Evolutionary conservation across 1,284 basidiomycete genomes (phyloP).

Genomic region (Psilocybe mexicana): DNA sequence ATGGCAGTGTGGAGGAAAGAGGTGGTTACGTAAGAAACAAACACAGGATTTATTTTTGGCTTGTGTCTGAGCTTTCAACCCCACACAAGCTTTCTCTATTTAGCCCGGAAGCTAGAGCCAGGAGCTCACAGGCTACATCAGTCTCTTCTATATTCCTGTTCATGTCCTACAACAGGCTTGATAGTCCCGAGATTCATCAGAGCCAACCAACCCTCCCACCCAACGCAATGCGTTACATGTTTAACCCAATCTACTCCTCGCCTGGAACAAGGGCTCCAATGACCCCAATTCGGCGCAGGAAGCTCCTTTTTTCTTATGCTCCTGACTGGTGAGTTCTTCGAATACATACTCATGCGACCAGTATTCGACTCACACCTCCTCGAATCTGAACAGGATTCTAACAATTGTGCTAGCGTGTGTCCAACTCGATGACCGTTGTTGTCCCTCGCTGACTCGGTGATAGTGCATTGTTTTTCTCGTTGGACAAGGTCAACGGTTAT

Average conservation of each 20-base stretch:
- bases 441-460: slow-evolving; percentile 7
- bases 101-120: too few relatives aligned
- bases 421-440: neutral
- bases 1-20: slow-evolving; percentile 6
- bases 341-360: slow-evolving; percentile 1
- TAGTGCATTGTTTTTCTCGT: slow-evolving; percentile 67
- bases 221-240: slow-evolving; percentile 16
- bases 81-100: too few relatives aligned
- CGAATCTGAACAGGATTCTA: slow-evolving; percentile 51
- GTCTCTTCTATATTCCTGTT: neutral
- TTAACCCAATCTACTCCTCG: slow-evolving; percentile 19
- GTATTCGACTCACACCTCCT: neutral
- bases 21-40: slow-evolving; percentile 4
- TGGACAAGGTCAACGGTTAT: slow-evolving; percentile 79
- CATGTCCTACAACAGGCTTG: slow-evolving; percentile 25
- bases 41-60: neutral
- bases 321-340: slow-evolving; percentile 64
- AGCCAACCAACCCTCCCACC: slow-evolving; percentile 11
- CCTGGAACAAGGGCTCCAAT: slow-evolving; percentile 24
- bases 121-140: too few relatives aligned
- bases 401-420: slow-evolving; percentile 71
- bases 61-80: too few relatives aligned
- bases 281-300: slow-evolving; percentile 35
- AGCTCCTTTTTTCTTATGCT: slow-evolving; percentile 60
- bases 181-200: slow-evolving; percentile 10